Conservation (phyloP, 495 filamentous ascomycete genomes). For the Trichoderma gamsii region DNA sequence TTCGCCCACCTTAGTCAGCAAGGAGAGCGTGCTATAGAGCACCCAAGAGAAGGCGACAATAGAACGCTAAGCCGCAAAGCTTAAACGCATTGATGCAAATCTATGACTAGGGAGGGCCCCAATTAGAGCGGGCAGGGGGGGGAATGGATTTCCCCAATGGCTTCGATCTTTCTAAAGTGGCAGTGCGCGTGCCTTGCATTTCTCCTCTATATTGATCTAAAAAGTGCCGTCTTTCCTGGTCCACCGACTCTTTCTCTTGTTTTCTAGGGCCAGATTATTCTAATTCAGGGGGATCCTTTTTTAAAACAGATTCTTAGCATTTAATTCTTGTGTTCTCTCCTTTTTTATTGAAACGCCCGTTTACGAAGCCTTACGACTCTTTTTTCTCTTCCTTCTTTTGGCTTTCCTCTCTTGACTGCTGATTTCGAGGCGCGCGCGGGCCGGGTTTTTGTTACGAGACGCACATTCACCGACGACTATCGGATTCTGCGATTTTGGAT, state of each 20-base stretch:
- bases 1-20: neutral
- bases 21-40: neutral
- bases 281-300: neutral
- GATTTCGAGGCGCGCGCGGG: neutral
- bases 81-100: slow-evolving; percentile 3
- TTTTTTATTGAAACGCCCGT: neutral
- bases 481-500: neutral
- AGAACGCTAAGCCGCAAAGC: neutral
- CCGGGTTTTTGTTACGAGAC: neutral
- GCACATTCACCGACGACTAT: neutral
- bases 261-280: neutral
- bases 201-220: neutral
- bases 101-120: neutral
- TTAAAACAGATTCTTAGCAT: neutral
- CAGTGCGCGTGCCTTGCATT: neutral
- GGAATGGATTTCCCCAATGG: neutral
- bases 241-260: slow-evolving; percentile 5
- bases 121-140: slow-evolving; percentile 8
- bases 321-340: neutral
- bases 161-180: neutral
- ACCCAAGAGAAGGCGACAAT: neutral
- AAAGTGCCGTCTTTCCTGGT: neutral
- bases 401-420: neutral
- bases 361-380: neutral
- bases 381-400: neutral